Conservation (phyloP, 2,329 filamentous ascomycete genomes). For the Camptophora hylomeconis region DNA sequence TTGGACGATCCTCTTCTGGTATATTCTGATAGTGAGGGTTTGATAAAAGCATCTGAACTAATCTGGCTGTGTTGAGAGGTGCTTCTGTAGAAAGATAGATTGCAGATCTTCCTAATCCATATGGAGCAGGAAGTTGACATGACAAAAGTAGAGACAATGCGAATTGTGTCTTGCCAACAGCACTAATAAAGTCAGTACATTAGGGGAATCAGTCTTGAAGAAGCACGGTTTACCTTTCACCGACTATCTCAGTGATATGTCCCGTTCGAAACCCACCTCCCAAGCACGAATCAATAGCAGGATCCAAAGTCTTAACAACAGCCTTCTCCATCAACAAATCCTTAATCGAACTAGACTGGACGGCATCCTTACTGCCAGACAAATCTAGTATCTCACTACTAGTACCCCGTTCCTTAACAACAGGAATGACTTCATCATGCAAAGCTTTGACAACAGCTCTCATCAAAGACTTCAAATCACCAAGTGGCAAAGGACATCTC, state of each 20-base stretch:
- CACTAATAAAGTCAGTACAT: slow-evolving; percentile 34
- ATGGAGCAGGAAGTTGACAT: slow-evolving; percentile 64
- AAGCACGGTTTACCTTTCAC: slow-evolving; percentile 55
- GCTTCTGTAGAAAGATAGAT: slow-evolving; percentile 94
- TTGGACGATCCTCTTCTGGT: slow-evolving; percentile 36
- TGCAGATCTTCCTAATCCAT: slow-evolving; percentile 57
- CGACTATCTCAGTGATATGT: slow-evolving; percentile 76
- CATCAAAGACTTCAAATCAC: slow-evolving; percentile 64
- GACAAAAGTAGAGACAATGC: slow-evolving; percentile 74
- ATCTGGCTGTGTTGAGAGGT: slow-evolving; percentile 64
- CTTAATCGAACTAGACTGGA: too few relatives aligned
- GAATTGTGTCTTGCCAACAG: slow-evolving; percentile 89
- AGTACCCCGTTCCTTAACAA: slow-evolving; percentile 18
- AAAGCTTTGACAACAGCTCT: slow-evolving; percentile 54
- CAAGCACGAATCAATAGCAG: slow-evolving; percentile 55
- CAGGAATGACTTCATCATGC: slow-evolving; percentile 50
- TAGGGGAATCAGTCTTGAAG: neutral
- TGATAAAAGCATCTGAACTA: slow-evolving; percentile 61
- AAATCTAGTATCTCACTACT: neutral
- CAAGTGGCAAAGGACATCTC: slow-evolving; percentile 66
- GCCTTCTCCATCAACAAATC: neutral
- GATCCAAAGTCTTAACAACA: slow-evolving; percentile 58
- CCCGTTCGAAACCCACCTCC: slow-evolving; percentile 70
- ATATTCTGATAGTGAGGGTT: slow-evolving; percentile 48
- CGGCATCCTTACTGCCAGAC: slow-evolving; percentile 4